Evolutionary conservation across 164 flowering plant species (phyloP).

Genomic region (Kalanchoe fedtschenkoi): DNA sequence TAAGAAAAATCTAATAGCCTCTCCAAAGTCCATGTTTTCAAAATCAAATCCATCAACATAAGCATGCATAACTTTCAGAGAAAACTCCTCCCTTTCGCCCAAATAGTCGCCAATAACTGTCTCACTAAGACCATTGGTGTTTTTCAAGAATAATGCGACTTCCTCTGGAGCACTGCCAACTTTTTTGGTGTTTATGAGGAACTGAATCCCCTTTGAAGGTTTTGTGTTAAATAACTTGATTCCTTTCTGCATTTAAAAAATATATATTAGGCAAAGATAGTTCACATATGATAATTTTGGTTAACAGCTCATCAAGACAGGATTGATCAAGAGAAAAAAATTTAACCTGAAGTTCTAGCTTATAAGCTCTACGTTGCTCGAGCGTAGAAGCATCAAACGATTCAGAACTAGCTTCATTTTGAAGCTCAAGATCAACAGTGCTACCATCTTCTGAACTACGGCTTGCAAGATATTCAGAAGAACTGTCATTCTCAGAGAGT

Average conservation of each 20-base stretch:
- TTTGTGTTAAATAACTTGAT: constrained; percentile 78
- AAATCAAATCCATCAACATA: constrained; percentile 90
- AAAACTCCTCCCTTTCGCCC: constrained; percentile 91
- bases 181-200: constrained; percentile 69
- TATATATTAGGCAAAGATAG: background rate
- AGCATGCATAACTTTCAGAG: constrained; percentile 92
- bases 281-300: background rate
- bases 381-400: constrained; percentile 70
- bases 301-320: background rate
- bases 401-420: constrained; percentile 60
- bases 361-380: constrained; percentile 92
- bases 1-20: constrained; percentile 78
- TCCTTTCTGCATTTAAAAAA: constrained; percentile 73
- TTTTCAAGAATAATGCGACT: constrained; percentile 74
- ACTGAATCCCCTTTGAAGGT: constrained; percentile 94
- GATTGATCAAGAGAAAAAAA: background rate
- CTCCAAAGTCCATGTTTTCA: constrained; percentile 75
- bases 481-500: constrained; percentile 37
- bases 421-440: constrained; percentile 55
- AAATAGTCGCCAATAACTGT: constrained; percentile 91
- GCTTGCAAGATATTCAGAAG: constrained; percentile 32
- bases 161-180: constrained; percentile 86
- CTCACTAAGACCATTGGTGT: constrained; percentile 81
- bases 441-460: constrained; percentile 57
- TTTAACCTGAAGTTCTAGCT: constrained; percentile 80